Evolutionary conservation across 148 eudicot species (phyloP).

Genomic region (Rhododendron williamsianum): DNA sequence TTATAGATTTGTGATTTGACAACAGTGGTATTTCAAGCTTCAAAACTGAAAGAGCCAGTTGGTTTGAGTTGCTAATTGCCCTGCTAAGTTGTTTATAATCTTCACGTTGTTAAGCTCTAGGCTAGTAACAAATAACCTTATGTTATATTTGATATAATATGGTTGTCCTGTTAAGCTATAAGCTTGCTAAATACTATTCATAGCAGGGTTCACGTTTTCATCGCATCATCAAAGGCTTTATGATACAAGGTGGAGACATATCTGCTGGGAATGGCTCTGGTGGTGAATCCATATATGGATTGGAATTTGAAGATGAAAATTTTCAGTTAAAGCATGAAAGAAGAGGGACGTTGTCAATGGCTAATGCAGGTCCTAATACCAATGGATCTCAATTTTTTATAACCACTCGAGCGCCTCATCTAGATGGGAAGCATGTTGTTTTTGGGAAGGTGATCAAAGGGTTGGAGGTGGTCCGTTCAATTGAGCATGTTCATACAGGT

Average conservation of each 20-base stretch:
- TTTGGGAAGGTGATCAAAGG: slow-evolving; percentile 85
- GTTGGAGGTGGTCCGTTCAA: slow-evolving; percentile 59
- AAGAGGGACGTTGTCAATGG: slow-evolving; percentile 86
- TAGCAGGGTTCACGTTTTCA: slow-evolving; percentile 58
- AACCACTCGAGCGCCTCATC: slow-evolving; percentile 57
- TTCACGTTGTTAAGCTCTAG: neutral
- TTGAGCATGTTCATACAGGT: slow-evolving; percentile 49
- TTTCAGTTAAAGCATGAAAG: slow-evolving; percentile 67
- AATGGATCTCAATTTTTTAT: slow-evolving; percentile 81
- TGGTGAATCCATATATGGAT: slow-evolving; percentile 85
- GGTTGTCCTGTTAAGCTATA: neutral
- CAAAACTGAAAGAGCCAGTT: neutral
- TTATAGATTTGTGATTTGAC: neutral
- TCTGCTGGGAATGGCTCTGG: slow-evolving; percentile 43
- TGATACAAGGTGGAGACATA: slow-evolving; percentile 75
- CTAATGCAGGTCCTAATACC: slow-evolving; percentile 68
- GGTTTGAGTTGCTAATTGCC: neutral
- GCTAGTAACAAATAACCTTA: neutral
- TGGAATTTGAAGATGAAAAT: slow-evolving; percentile 72
- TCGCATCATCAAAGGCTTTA: slow-evolving; percentile 53
- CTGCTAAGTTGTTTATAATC: neutral
- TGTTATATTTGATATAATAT: neutral
- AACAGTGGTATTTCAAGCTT: neutral
- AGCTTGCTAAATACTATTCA: neutral
- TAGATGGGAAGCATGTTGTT: slow-evolving; percentile 81